phyloP scores from a whole-genome alignment of 192 early-diverging fungal species.

The Cetraspora pellucida region DNA sequence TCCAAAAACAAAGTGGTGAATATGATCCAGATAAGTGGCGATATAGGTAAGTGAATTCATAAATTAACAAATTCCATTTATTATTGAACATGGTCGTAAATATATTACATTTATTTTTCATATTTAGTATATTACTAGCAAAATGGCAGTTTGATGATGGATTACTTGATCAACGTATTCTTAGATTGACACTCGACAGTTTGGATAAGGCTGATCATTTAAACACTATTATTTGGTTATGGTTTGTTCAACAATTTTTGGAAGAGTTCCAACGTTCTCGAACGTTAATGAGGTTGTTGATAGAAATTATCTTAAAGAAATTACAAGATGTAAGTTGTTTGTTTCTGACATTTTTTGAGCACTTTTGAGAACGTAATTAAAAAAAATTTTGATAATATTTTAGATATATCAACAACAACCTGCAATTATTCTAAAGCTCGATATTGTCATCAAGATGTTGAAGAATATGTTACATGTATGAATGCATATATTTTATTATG shows the following conservation, averaged over 20 bases:
- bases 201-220: conserved; percentile 46
- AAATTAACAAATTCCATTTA: too few species aligned
- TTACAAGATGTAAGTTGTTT: conserved; percentile 49
- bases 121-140: conserved; percentile 54
- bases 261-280: conserved; percentile 55
- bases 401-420: conserved; percentile 4
- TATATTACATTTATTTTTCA: conserved; percentile 24
- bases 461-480: conserved; percentile 53
- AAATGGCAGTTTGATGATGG: conserved; percentile 62
- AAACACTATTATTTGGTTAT: conserved; percentile 47
- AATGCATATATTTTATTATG: not conserved
- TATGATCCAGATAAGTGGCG: conserved; percentile 21
- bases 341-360: not conserved
- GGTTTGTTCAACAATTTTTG: conserved; percentile 54
- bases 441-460: conserved; percentile 39
- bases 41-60: not conserved
- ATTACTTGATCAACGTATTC: conserved; percentile 53
- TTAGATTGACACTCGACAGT: conserved; percentile 51
- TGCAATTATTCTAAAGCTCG: not conserved
- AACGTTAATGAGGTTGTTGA: conserved; percentile 55
- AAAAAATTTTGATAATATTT: not conserved
- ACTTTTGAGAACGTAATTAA: not conserved
- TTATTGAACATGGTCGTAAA: not conserved
- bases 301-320: conserved; percentile 53
- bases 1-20: not conserved